Base-by-base conservation (phyloP, 768 basidiomycete genomes). In the Podaxis sp. region DNA sequence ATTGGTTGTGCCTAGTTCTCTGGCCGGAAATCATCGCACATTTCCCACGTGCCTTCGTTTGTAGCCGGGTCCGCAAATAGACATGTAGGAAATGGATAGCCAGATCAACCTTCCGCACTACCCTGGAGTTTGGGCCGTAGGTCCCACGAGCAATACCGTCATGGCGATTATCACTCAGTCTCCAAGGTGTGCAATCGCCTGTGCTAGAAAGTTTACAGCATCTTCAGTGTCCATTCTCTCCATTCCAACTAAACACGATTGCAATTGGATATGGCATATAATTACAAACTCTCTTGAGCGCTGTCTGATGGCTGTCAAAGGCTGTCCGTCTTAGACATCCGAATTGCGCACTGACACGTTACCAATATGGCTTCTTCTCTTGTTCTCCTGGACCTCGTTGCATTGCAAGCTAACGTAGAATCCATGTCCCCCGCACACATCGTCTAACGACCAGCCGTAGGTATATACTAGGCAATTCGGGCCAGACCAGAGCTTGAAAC, bases 241-340 rank as follows among this genome's bases (percentile, higher is more conserved):
- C 44, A 46, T 46, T 46, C 44, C 44, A 46, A 44, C 42, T 44
- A 44, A 44, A 46, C n/a, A 8, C 44, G 15, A 22, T 19, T 46
- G 9, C 44, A 46, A 19, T 33, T 9, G 9, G 8, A 33, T 8
- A 33, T 30, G 28, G 7, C 28, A 30, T 30, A 33, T 33, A 33
- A 60, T 40, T 52, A 26, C 11, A 39, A 39, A 51, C 28, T 17
- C 6, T 57, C 38, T 38, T 56, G 46, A 51, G 54, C 48, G 52
- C 52, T 62, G 61, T 51, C 33, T 63, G 61, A 63, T 63, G 26
- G 36, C 42, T 56, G 54, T 57, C 61, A 63, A 28, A 63, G 61
- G 61, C 61, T 63, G 61, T 63, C 39, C 46, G 24, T 42, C 17
- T 24, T 51, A n/a, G 22, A 19, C 15, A 19, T 17, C 19, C 52